Conservation (phyloP, 352 stramenopile genomes). For the Stramenopiles sp. region DNA sequence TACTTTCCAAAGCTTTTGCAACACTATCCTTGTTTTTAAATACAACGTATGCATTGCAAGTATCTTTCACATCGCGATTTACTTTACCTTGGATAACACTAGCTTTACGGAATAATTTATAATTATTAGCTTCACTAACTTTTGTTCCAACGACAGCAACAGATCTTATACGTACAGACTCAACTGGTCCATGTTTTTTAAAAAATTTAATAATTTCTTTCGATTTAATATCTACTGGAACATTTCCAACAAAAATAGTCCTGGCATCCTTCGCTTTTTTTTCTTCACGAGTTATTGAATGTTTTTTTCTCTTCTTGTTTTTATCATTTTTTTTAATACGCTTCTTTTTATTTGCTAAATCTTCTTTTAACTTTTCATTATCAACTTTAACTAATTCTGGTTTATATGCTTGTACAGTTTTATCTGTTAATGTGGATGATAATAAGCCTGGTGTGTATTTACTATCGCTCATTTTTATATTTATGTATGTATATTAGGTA, state of each 20-base stretch:
- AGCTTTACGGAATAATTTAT: slow-evolving; percentile 71
- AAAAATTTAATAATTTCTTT: slow-evolving; percentile 59
- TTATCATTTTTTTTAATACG: background rate
- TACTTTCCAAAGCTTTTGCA: slow-evolving; percentile 37
- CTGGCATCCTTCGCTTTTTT: slow-evolving; percentile 42
- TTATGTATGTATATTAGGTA: too few relatives aligned
- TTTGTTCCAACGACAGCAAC: slow-evolving; percentile 53
- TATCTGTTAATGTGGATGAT: background rate
- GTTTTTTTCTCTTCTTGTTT: background rate
- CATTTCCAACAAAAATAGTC: slow-evolving; percentile 72
- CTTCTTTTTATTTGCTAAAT: background rate
- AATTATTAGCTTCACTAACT: slow-evolving; percentile 56
- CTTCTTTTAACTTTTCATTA: background rate
- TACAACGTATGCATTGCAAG: slow-evolving; percentile 69
- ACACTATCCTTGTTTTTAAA: slow-evolving; percentile 40
- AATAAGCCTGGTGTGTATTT: background rate
- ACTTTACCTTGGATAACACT: slow-evolving; percentile 58
- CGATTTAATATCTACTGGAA: slow-evolving; percentile 51
- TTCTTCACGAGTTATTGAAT: background rate
- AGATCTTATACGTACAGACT: slow-evolving; percentile 53
- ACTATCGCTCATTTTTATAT: too few relatives aligned
- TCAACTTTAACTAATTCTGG: background rate
- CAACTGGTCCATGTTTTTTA: slow-evolving; percentile 49
- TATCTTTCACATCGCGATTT: slow-evolving; percentile 49
- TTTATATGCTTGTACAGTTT: background rate